Base-by-base conservation (phyloP, 345 rosid species). In the Camelina hispida region DNA sequence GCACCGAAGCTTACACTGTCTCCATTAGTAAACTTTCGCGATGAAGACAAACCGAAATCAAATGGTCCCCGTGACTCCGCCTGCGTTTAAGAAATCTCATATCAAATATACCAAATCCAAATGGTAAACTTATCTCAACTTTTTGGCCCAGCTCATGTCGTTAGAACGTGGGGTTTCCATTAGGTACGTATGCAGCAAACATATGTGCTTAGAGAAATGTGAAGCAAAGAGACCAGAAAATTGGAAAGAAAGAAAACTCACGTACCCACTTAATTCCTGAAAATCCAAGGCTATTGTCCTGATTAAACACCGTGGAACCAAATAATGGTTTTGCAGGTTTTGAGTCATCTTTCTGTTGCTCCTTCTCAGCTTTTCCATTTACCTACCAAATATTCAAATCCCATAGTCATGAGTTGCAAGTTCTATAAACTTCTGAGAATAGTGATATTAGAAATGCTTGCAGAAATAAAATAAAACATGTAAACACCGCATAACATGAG, bases 201-300 rank as follows among this genome's bases (percentile, higher is more conserved):
- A 55, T 15, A 13, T 15, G 15, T 20, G 9, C 35, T 16, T 25
- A 14, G 14, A 7, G 0, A 32, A 47, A 55, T 48, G 61, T 48
- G 38, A 68, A 17, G 30, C 34, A 67, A 28, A 35, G 44, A 66
- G 44, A 66, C 23, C 10, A 22, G 6, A n/a, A 20, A 35, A 30
- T 9, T 56, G 14, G 14, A 57, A 11, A 11, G 2, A 9, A 35
- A 3, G 53, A 17, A 23, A 38, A 47, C 75, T 51, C 20, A 80
- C 77, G 54, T 85, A 91, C 97, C 99, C 99, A 90, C 80, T 92
- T 87, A 77, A 92, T 90, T 81, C 87, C 93, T 69, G 97, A 87
- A 43, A 95, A 78, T 30, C 97, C 99, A 66, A 92, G 88, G 82
- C 97, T 92, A 79, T 88, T 87, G 79, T 95, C 97, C 32, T 87